Evolutionary conservation across 2,329 filamentous ascomycete genomes (phyloP).

Genomic region (Teratosphaeriaceae sp.): DNA sequence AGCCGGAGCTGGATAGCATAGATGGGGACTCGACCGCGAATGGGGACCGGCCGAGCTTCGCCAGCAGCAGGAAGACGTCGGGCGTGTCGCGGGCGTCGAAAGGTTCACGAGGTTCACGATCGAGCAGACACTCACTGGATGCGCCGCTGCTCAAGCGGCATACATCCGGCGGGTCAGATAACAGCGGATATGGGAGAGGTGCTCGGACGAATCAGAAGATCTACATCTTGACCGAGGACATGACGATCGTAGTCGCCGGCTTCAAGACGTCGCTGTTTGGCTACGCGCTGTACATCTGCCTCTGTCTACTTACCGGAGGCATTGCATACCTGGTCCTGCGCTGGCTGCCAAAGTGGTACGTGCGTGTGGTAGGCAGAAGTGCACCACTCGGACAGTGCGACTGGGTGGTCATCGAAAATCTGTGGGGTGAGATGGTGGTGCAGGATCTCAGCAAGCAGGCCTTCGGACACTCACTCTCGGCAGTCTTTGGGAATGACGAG

Average conservation of each 20-base stretch:
- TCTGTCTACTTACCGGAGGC: constrained; percentile 69
- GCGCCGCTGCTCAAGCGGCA: constrained; percentile 62
- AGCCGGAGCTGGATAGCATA: constrained; percentile 19
- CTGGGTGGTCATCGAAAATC: constrained; percentile 95
- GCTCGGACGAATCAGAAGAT: constrained; percentile 78
- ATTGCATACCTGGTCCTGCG: constrained; percentile 77
- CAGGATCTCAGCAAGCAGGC: constrained; percentile 56
- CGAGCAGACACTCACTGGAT: constrained; percentile 53
- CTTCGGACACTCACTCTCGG: constrained; percentile 58
- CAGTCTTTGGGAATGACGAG: constrained; percentile 60
- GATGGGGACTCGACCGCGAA: constrained; percentile 8
- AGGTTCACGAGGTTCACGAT: constrained; percentile 19
- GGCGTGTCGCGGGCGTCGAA: constrained; percentile 27
- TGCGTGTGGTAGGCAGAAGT: constrained; percentile 64
- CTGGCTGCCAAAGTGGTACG: constrained; percentile 85
- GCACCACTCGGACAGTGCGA: constrained; percentile 66
- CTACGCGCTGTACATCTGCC: constrained; percentile 57
- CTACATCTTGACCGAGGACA: constrained; percentile 86
- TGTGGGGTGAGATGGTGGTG: constrained; percentile 90
- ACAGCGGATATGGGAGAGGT: constrained; percentile 53
- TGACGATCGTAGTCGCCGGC: constrained; percentile 88
- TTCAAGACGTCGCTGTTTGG: constrained; percentile 73
- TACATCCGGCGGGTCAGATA: constrained; percentile 63
- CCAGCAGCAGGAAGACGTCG: constrained; percentile 54
- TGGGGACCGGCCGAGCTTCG: constrained; percentile 12